phyloP scores from a whole-genome alignment of 139 green algal species.

The Coelastrella sp. region DNA sequence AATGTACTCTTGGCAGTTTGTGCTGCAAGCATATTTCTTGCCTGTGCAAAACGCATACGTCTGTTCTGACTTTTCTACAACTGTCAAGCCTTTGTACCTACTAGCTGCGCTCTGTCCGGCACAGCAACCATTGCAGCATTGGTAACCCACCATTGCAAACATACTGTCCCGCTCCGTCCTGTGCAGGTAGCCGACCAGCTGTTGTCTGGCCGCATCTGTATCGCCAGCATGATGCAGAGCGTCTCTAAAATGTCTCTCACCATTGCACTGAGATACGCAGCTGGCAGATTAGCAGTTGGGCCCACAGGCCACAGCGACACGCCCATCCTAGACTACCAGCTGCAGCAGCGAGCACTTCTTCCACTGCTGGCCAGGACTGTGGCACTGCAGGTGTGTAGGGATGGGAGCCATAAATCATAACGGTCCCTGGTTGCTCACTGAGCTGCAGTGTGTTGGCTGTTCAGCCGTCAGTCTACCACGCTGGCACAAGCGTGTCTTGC shows the following conservation, averaged over 20 bases:
- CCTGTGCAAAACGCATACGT: background rate
- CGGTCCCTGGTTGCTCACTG: background rate
- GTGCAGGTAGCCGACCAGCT: conserved; percentile 90
- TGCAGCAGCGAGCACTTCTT: conserved; percentile 91
- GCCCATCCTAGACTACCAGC: conserved; percentile 93
- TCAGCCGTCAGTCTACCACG: too few relatives aligned
- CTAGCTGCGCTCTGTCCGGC: background rate
- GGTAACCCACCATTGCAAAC: background rate
- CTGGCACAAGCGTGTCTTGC: too few relatives aligned
- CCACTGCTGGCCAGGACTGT: conserved; percentile 88
- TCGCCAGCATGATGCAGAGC: conserved; percentile 90
- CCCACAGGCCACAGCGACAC: conserved; percentile 85
- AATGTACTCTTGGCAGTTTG: background rate
- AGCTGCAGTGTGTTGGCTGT: too few relatives aligned
- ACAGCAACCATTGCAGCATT: background rate
- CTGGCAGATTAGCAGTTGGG: conserved; percentile 83
- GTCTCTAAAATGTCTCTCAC: conserved; percentile 79
- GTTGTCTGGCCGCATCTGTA: conserved; percentile 90
- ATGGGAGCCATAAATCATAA: too few relatives aligned
- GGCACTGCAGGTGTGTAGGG: conserved; percentile 77
- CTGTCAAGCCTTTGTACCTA: too few relatives aligned
- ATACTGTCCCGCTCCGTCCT: background rate
- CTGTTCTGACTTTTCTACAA: too few relatives aligned
- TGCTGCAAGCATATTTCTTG: background rate
- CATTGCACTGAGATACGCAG: conserved; percentile 79